Conservation (phyloP, 2,329 filamentous ascomycete species). For the Hymenotorrendiella dingleyae region DNA sequence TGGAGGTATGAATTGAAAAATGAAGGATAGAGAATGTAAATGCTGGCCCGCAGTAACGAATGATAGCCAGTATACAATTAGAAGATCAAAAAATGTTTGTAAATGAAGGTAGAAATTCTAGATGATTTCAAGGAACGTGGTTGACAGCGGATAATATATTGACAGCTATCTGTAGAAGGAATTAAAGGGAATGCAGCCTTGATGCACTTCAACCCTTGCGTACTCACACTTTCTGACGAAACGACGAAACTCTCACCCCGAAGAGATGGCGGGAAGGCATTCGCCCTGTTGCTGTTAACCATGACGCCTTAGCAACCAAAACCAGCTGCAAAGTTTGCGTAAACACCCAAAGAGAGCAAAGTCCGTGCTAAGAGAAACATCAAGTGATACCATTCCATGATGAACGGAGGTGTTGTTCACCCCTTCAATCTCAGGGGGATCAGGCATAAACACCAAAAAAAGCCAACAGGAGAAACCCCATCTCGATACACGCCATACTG, state of each 20-base stretch:
- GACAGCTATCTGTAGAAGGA: no score
- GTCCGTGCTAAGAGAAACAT: neutral
- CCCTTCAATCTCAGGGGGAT: constrained; percentile 9
- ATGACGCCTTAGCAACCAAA: no score
- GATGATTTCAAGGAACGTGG: neutral
- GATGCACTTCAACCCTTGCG: no score
- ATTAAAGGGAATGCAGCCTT: no score
- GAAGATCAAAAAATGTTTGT: constrained; percentile 1
- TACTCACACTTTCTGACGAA: no score
- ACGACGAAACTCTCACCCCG: no score
- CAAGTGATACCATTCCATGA: constrained; percentile 4
- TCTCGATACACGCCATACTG: neutral
- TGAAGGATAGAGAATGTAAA: constrained; percentile 8
- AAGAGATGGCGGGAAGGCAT: no score
- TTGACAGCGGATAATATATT: neutral
- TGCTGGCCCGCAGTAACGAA: constrained; percentile 16
- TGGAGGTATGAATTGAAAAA: neutral
- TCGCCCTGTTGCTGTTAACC: no score
- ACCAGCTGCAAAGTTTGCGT: no score
- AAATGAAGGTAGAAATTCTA: constrained; percentile 5
- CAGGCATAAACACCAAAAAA: constrained; percentile 5
- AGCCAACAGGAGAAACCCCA: neutral
- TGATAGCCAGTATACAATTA: constrained; percentile 8
- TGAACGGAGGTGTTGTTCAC: constrained; percentile 8
- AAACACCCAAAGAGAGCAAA: neutral